A percentile compares a stretch with the other conserved stretches of the same genome.
These are phyloP conservation scores for Pseudogymnoascus sp. DNA, from an alignment of 2,329 filamentous ascomycete species.

Conservation along the genomic window DNA sequence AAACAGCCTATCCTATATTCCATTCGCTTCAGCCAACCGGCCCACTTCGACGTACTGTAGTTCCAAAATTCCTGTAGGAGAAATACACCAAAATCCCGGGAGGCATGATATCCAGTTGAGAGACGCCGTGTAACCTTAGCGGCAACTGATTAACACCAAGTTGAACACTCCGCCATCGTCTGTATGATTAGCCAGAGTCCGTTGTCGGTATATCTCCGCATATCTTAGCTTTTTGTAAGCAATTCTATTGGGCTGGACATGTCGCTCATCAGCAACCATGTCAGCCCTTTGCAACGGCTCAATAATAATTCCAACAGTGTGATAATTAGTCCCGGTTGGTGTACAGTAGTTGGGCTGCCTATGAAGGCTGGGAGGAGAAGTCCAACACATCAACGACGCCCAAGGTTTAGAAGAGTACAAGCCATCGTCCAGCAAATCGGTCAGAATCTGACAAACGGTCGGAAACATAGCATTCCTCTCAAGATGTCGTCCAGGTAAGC, in stretches of 20 bases:
- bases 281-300: not conserved
- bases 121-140: constrained; percentile 2
- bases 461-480: not conserved
- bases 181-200: constrained; percentile 5
- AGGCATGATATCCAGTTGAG: not conserved
- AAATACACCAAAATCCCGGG: not conserved
- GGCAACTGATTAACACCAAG: not conserved
- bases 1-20: constrained; percentile 5
- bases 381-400: not conserved
- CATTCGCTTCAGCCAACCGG: not conserved
- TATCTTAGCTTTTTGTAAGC: not conserved
- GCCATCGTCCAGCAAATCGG: not conserved
- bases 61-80: constrained; percentile 2
- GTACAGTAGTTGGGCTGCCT: constrained; percentile 5
- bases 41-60: constrained; percentile 4
- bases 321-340: constrained; percentile 3
- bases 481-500: constrained; percentile 1
- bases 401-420: constrained; percentile 2
- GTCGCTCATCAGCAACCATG: not conserved
- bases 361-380: not conserved
- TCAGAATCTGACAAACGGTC: not conserved
- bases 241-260: not conserved
- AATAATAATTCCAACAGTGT: constrained; percentile 3
- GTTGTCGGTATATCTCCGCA: constrained; percentile 6
- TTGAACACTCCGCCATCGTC: not conserved